Conservation (phyloP, 176 grass and related monocot genomes). For the Eragrostis curvula region DNA sequence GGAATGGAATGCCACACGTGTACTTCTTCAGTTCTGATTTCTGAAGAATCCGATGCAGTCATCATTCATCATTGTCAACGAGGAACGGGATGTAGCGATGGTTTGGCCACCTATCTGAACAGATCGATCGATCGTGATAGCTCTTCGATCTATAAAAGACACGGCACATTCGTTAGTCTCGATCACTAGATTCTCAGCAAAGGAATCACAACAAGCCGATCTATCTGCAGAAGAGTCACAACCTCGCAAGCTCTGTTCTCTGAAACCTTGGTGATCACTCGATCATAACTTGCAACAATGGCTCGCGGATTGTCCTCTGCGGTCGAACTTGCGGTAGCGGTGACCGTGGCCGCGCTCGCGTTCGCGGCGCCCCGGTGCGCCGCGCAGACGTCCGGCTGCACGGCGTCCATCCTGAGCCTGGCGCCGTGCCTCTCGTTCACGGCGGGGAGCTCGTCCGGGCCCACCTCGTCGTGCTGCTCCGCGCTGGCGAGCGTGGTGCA, state of each 20-base stretch:
- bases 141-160: background rate
- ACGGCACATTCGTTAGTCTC: too few species aligned
- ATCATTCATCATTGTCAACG: too few species aligned
- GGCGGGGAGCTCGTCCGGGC: background rate
- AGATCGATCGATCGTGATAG: background rate
- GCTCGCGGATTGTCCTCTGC: background rate
- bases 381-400: conserved; percentile 1
- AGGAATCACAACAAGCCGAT: background rate
- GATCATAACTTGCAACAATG: background rate
- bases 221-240: background rate
- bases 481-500: background rate
- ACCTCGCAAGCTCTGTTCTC: background rate
- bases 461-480: background rate
- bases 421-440: conserved; percentile 22
- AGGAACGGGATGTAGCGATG: too few species aligned
- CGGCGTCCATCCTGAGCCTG: background rate
- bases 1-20: too few species aligned
- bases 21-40: too few species aligned
- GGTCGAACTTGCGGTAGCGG: background rate
- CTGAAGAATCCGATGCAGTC: too few species aligned
- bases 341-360: background rate
- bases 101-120: too few species aligned
- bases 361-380: background rate
- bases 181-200: background rate
- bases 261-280: background rate